Evolutionary conservation across 73 alveolate genomes (phyloP), one percentile per base, ranked within the genome.

Genomic region (Paramecium primaurelia): DNA sequence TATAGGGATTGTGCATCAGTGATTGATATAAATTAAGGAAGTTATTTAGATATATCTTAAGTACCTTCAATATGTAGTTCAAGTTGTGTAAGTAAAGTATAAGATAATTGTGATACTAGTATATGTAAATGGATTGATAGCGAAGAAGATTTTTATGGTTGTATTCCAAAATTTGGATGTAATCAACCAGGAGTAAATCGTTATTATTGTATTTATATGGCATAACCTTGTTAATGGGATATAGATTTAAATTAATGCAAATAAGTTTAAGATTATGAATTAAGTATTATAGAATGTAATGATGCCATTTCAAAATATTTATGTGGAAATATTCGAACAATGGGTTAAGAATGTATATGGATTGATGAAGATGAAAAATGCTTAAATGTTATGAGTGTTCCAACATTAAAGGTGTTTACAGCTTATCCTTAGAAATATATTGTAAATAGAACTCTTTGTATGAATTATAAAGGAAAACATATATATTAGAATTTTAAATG

Each of bases 281-380:
- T 80, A 14, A 18, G 45, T 10, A 42, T 36, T 8, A 26, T 80
- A 10, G 58, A 80, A 45, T 80, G 91, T 16, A 26, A 22, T 38
- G 91, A 80, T 18, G 75, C 75, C 32, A 2, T 42, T 0, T 26
- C 37, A 6, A 49, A 45, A 10, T 45, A 7, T 36, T 38, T 64
- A 32, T 80, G 91, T 47, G 45, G 77, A 8, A 44, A 9, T 8
- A 80, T 80, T 20, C 0, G 42, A 8, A 80, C 71, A 0, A 20
- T 26, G 30, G 91, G 58, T 80, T 49, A 80, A 45, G 49, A 18
- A 38, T 80, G 91, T 44, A 4, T 80, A 45, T 80, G 91, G 91
- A 20, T 73, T 8, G 87, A 73, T 38, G 47, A 32, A n/a, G 87
- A 73, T 36, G 40, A 36, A 37, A 73, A 73, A 73, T 73, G 87